Percentiles rank a stretch among this genome's conserved stretches.
These are phyloP conservation scores for Penicillium sp. DNA, from an alignment of 2,329 filamentous ascomycete species.

Conservation along the genomic window DNA sequence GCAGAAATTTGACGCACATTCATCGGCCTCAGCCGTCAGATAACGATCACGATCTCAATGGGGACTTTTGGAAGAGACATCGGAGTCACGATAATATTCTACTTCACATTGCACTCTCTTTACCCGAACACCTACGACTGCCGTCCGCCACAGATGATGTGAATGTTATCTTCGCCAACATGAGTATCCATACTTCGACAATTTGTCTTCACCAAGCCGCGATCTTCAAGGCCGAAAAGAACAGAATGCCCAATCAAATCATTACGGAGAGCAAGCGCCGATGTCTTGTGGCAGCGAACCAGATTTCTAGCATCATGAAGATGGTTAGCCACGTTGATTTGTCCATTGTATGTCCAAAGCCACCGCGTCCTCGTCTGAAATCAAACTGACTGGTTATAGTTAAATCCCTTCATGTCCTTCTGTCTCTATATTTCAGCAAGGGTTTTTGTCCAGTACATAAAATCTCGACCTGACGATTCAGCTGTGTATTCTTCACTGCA, in stretches of 20 bases:
- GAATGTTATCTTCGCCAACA: constrained; percentile 90
- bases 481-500: constrained; percentile 77
- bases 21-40: constrained; percentile 83
- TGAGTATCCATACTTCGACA: constrained; percentile 94
- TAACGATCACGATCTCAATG: constrained; percentile 81
- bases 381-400: constrained; percentile 53
- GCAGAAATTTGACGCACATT: constrained; percentile 84
- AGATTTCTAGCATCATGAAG: constrained; percentile 93
- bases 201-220: constrained; percentile 98
- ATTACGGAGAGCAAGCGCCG: constrained; percentile 87
- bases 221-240: constrained; percentile 94
- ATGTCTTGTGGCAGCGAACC: constrained; percentile 89
- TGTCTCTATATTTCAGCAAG: constrained; percentile 93
- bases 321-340: constrained; percentile 91
- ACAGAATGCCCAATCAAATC: constrained; percentile 72
- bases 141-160: constrained; percentile 72
- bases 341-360: constrained; percentile 61
- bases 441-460: constrained; percentile 96
- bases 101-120: constrained; percentile 77
- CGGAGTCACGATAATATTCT: constrained; percentile 85
- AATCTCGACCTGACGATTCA: constrained; percentile 81
- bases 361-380: neutral
- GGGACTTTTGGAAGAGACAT: constrained; percentile 94
- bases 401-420: constrained; percentile 94
- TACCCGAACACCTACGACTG: constrained; percentile 79